Conservation (phyloP, 2,329 filamentous ascomycete genomes). For the Exophiala spinifera region DNA sequence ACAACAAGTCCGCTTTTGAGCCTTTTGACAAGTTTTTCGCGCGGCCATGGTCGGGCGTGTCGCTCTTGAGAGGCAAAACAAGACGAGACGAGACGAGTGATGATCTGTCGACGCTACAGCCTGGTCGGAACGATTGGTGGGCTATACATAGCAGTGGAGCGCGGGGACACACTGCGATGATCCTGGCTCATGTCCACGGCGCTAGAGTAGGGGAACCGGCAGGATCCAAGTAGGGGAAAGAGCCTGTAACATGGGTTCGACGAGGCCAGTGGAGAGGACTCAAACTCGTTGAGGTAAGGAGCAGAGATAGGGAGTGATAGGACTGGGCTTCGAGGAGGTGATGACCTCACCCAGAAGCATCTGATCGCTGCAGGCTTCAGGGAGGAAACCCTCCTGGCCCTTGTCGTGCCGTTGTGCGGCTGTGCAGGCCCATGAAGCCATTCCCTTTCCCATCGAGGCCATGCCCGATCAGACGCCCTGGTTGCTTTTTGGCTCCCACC, state of each 20-base stretch:
- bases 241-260: constrained; percentile 1
- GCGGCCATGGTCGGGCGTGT: constrained; percentile 4
- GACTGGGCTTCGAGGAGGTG: background rate
- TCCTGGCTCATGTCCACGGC: background rate
- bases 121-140: constrained; percentile 6
- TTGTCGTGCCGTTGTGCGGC: constrained; percentile 15
- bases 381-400: constrained; percentile 5
- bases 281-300: constrained; percentile 6
- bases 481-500: constrained; percentile 13
- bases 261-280: constrained; percentile 1
- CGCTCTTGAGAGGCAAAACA: constrained; percentile 3
- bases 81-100: background rate
- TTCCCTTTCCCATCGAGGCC: background rate
- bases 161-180: constrained; percentile 4
- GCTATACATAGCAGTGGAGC: constrained; percentile 10
- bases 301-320: constrained; percentile 10
- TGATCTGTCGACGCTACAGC: background rate
- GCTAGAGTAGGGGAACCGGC: constrained; percentile 10
- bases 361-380: constrained; percentile 16
- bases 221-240: background rate
- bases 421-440: constrained; percentile 13
- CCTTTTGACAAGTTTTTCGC: constrained; percentile 3
- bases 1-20: background rate
- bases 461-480: constrained; percentile 1
- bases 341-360: constrained; percentile 14